These are phyloP conservation scores for Xylaria castorea DNA, from an alignment of 495 filamentous ascomycete genomes.

Conservation along the genomic window DNA sequence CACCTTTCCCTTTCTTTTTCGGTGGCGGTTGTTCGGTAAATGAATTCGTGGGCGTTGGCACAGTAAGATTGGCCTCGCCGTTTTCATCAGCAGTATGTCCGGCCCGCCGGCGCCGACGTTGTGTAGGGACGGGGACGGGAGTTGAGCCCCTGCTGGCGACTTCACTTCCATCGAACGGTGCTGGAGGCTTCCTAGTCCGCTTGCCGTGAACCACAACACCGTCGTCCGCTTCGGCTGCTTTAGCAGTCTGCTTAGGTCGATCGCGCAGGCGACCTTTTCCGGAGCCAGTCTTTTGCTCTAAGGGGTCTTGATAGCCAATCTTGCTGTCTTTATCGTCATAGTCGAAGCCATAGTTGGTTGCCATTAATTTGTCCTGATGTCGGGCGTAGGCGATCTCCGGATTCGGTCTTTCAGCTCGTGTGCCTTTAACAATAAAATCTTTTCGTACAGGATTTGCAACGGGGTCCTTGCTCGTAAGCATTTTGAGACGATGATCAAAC, in stretches of 20 bases:
- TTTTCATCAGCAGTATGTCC: conserved; percentile 29
- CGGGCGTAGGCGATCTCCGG: conserved; percentile 44
- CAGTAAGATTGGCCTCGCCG: conserved; percentile 21
- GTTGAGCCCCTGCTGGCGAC: conserved; percentile 49
- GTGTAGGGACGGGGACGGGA: conserved; percentile 42
- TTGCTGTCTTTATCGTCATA: conserved; percentile 47
- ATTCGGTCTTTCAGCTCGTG: conserved; percentile 46
- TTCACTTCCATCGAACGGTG: conserved; percentile 50
- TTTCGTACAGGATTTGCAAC: conserved; percentile 27
- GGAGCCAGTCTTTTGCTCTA: conserved; percentile 53
- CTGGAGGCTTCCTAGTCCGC: conserved; percentile 49
- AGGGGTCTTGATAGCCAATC: conserved; percentile 53
- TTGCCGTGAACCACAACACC: conserved; percentile 51
- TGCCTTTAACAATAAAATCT: conserved; percentile 49
- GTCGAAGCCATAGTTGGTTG: conserved; percentile 54
- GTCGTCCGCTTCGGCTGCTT: conserved; percentile 54
- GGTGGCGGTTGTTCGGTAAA: conserved; percentile 23
- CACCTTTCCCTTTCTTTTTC: conserved; percentile 42
- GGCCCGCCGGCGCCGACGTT: conserved; percentile 43
- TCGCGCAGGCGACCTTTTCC: conserved; percentile 52
- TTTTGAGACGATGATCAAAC: conserved; percentile 29
- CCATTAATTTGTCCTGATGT: conserved; percentile 54
- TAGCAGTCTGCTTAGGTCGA: conserved; percentile 54
- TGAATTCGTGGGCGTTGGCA: background rate
- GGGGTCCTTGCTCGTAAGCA: conserved; percentile 31